Evolutionary conservation across 805 yeast genomes (phyloP), one percentile per base, ranked within the genome.

Genomic region (Hanseniaspora thailandica): DNA sequence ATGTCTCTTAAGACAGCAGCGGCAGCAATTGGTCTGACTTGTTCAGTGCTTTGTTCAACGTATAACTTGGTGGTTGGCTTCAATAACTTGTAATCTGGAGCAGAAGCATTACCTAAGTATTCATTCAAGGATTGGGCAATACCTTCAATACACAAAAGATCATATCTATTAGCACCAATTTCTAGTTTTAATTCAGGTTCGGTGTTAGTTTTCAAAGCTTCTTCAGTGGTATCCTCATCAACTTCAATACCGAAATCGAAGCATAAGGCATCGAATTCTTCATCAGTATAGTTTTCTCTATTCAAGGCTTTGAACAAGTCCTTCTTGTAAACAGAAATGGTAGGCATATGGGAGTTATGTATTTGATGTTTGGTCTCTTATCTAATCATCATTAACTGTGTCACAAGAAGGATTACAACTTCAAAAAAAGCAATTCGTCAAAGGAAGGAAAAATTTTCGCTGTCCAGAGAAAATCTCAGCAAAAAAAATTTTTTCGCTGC

Each of bases 151-250:
- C 98, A 94, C 59, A 93, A 80, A 89, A 93, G 81, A 68, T 93
- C 99, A 66, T 93, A 94, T 75, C 99, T 84, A 72, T 93, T 93
- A 57, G 99, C 99, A 55, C 96, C 97, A 58, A 94, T 82, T 69
- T 93, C 99, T 63, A 93, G 87, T 72, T 93, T 93, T 63, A 86
- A 76, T 70, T 90, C 94, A n/a, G 99, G 97, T 66, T 76, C 78
- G 59, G 84, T 82, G 39, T 69, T 71, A 38, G 55, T 58, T 50
- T 65, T 66, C 55, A 67, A 56, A 34, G 71, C 71, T 60, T 67
- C 71, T 55, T 84, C 86, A 41, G 95, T 85, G 65, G 95, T 87
- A 68, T 94, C 97, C 71, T 94, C 99, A 68, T 93, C 99, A 57
- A 93, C 77, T 73, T 93, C 99, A 60, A 93, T 81, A 62, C 99